phyloP scores from a whole-genome alignment of 257 asterid species.

The Salvia rosmarinus region DNA sequence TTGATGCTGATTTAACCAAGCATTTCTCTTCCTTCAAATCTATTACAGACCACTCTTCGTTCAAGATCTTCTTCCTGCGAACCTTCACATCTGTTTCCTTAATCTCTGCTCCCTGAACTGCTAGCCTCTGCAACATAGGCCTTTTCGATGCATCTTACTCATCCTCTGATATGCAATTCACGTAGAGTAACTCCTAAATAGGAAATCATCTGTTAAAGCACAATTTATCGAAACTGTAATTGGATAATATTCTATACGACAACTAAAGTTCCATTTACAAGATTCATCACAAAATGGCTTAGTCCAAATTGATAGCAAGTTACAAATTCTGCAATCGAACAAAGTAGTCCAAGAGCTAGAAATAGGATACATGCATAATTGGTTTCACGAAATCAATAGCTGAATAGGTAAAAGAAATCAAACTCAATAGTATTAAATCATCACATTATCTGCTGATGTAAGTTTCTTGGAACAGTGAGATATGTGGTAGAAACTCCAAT shows the following conservation, averaged over 20 bases:
- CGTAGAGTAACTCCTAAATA: conserved; percentile 71
- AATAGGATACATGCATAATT: no score
- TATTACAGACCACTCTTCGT: conserved; percentile 73
- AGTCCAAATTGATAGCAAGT: not conserved
- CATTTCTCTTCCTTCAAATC: conserved; percentile 62
- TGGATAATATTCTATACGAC: not conserved
- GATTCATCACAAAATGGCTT: not conserved
- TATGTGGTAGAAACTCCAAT: not conserved
- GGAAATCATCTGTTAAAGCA: not conserved
- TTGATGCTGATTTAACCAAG: conserved; percentile 36
- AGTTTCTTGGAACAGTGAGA: not conserved
- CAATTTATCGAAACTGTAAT: not conserved
- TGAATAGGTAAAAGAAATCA: not conserved
- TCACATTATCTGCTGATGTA: not conserved
- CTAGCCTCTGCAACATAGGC: conserved; percentile 84
- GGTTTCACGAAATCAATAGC: no score
- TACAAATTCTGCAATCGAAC: not conserved
- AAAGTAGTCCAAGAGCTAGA: not conserved
- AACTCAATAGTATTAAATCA: no score
- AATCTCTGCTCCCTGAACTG: conserved; percentile 92
- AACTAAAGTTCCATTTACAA: not conserved
- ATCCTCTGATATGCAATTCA: conserved; percentile 83
- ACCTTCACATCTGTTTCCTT: conserved; percentile 73
- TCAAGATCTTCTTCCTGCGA: conserved; percentile 43
- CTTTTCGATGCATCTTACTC: conserved; percentile 86